Evolutionary conservation across 495 filamentous ascomycete genomes (phyloP).

Genomic region (Penicillium turbatum): DNA sequence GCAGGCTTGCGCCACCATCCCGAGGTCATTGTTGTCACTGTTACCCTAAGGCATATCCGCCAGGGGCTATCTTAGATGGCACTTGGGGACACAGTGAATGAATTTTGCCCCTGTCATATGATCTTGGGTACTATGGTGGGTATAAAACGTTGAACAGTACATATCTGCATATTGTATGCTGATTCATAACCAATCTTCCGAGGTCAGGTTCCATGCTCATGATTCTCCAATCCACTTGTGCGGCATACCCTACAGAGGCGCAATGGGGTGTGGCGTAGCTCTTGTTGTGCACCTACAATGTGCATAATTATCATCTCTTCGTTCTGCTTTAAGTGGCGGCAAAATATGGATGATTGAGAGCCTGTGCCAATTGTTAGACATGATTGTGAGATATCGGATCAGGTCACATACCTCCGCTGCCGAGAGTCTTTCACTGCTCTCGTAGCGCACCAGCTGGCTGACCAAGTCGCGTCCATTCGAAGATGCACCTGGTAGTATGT

Average conservation of each 20-base stretch:
- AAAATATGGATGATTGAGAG: constrained; percentile 39
- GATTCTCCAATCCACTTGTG: constrained; percentile 1
- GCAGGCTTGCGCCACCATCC: background rate
- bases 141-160: no score
- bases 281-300: background rate
- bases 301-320: background rate
- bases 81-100: background rate
- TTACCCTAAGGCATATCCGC: background rate
- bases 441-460: constrained; percentile 51
- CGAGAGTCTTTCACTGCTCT: constrained; percentile 48
- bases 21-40: background rate
- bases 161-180: no score
- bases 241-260: constrained; percentile 4
- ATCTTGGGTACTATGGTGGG: no score
- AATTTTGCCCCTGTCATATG: no score
- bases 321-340: constrained; percentile 18
- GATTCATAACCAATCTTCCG: no score
- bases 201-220: background rate
- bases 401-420: constrained; percentile 45
- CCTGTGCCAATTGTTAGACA: constrained; percentile 26
- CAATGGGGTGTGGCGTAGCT: constrained; percentile 1
- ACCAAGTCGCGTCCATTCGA: constrained; percentile 52
- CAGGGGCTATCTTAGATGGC: background rate
- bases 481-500: constrained; percentile 47
- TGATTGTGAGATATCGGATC: background rate